A percentile compares a stretch with the other conserved stretches of the same genome.
Evolutionary conservation across 1,284 basidiomycete genomes (phyloP).

Genomic region (Austropuccinia psidii): DNA sequence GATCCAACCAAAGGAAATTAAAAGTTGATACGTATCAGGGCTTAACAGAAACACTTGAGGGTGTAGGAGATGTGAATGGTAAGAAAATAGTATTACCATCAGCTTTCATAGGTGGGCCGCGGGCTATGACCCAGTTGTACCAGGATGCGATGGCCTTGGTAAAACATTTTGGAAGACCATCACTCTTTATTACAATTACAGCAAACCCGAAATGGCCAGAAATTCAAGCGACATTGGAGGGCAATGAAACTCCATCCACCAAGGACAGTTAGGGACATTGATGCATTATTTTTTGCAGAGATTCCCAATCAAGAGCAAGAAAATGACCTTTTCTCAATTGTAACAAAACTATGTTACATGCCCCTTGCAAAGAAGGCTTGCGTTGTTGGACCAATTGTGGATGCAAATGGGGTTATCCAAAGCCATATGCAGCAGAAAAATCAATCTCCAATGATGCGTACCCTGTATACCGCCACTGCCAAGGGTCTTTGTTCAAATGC

Average conservation of each 20-base stretch:
- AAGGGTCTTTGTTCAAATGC: neutral
- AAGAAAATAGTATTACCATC: conserved; percentile 41
- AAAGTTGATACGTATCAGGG: neutral
- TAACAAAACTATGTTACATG: conserved; percentile 52
- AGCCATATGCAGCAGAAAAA: conserved; percentile 48
- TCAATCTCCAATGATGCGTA: conserved; percentile 49
- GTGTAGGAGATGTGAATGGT: neutral
- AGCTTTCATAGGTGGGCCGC: conserved; percentile 47
- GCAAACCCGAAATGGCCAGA: conserved; percentile 50
- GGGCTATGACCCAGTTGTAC: conserved; percentile 48
- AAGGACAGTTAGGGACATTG: conserved; percentile 47
- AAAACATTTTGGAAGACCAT: conserved; percentile 44
- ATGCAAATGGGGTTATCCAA: conserved; percentile 52
- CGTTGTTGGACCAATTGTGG: conserved; percentile 50
- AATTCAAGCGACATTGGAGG: conserved; percentile 39
- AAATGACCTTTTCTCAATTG: conserved; percentile 49
- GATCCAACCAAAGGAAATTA: conserved; percentile 47
- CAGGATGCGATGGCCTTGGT: conserved; percentile 49
- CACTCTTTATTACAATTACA: conserved; percentile 50
- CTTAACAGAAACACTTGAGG: neutral
- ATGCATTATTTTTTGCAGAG: conserved; percentile 49
- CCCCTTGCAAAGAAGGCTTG: conserved; percentile 49
- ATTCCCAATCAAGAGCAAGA: conserved; percentile 50
- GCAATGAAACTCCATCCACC: conserved; percentile 37
- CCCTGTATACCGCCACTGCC: conserved; percentile 42